phyloP scores from a whole-genome alignment of 2,329 filamentous ascomycete genomes.

The Epichloe uncinata region DNA sequence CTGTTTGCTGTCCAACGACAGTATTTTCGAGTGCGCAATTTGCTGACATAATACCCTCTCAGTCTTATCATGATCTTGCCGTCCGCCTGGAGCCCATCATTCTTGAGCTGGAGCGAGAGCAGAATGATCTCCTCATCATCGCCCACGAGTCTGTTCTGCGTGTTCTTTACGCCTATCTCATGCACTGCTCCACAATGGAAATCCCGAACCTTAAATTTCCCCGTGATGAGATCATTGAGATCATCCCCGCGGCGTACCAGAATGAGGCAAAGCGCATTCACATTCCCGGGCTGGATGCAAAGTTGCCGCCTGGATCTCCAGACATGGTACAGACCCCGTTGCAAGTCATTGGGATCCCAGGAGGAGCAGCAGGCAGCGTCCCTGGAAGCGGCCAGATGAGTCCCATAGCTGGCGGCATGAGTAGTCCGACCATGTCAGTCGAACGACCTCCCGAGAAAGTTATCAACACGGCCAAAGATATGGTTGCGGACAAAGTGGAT shows the following conservation, averaged over 20 bases:
- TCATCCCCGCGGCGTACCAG: slow-evolving; percentile 94
- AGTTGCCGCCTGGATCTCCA: slow-evolving; percentile 63
- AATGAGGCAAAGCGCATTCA: slow-evolving; percentile 87
- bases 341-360: slow-evolving; percentile 23
- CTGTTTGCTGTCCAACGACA: not conserved
- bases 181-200: slow-evolving; percentile 93
- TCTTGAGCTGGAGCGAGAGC: slow-evolving; percentile 88
- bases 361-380: slow-evolving; percentile 17
- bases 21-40: not conserved
- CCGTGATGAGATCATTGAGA: slow-evolving; percentile 95
- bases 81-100: slow-evolving; percentile 96
- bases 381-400: slow-evolving; percentile 25
- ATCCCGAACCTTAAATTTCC: slow-evolving; percentile 91
- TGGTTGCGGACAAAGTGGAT: slow-evolving; percentile 38
- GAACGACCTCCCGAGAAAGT: slow-evolving; percentile 35
- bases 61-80: slow-evolving; percentile 98
- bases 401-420: slow-evolving; percentile 34
- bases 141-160: slow-evolving; percentile 96
- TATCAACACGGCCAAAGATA: slow-evolving; percentile 34
- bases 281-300: slow-evolving; percentile 55
- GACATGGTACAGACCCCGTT: slow-evolving; percentile 73
- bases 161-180: slow-evolving; percentile 92
- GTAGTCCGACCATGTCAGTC: slow-evolving; percentile 30
- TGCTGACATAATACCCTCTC: not conserved
- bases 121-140: slow-evolving; percentile 95